Conservation (phyloP, 148 eudicot species). For the Chenopodium formosanum region DNA sequence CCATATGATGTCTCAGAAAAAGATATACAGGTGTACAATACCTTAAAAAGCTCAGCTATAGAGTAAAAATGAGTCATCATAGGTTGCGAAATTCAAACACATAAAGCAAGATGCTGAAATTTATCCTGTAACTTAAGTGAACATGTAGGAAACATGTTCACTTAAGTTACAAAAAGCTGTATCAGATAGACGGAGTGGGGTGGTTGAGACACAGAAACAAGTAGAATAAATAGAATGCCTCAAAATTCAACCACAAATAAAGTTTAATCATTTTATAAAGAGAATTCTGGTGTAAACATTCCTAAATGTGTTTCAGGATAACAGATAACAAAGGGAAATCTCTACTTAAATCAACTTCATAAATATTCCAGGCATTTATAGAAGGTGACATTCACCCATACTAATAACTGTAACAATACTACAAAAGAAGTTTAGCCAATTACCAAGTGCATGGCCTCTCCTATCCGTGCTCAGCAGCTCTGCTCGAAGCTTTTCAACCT, state of each 20-base stretch:
- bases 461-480: constrained; percentile 56
- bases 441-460: constrained; percentile 55
- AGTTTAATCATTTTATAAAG: neutral
- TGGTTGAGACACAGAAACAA: neutral
- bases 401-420: neutral
- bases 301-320: neutral
- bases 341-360: neutral
- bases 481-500: constrained; percentile 75
- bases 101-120: neutral
- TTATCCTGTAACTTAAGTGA: neutral
- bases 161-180: no score
- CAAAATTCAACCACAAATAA: neutral
- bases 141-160: neutral
- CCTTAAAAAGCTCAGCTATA: neutral
- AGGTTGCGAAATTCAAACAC: neutral
- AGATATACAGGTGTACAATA: neutral
- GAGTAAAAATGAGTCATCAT: no score
- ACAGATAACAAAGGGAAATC: neutral
- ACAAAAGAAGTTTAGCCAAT: constrained; percentile 14
- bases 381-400: neutral
- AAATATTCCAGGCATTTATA: neutral
- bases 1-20: constrained; percentile 3
- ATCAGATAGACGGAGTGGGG: no score
- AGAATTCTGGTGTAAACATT: neutral
- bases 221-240: neutral